Evolutionary conservation across 202 grass and related monocot genomes (phyloP), one percentile per base, ranked within the genome.

Genomic region (Bolboschoenoplectus hybrid): DNA sequence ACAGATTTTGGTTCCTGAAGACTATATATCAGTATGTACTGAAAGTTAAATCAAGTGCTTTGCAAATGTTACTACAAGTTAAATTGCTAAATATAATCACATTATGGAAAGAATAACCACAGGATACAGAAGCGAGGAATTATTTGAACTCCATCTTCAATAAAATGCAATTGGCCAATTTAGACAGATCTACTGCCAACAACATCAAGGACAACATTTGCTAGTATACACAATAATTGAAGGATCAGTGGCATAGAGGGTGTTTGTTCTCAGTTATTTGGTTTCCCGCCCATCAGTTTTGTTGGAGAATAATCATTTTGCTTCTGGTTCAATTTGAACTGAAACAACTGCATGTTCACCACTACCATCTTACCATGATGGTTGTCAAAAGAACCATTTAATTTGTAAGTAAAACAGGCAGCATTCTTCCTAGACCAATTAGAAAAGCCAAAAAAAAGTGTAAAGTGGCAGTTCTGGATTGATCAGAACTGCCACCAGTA

Each of bases 111-210:
- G n/a, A 45, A 64, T 64, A 47, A 63, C 41, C 63, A 81, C 89
- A 95, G 90, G 93, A 97, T 93, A 95, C 93, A 26, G 26, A 88
- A 89, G 91, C 55, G 81, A 58, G 85, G 83, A 69, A 93, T 91
- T 85, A 71, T 88, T 85, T 85, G 74, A 45, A 71, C 68, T 86
- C 32, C 53, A 50, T 70, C 89, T 76, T 88, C 91, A 91, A 72
- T 51, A 84, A 20, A 79, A 61, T 57, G 36, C 76, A 80, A 80
- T 55, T 47, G 38, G 35, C 82, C 67, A 52, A 67, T 90, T 81
- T 81, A 90, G 80, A 88, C 1, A 40, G 47, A 91, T 85, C 84
- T 90, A 88, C 73, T 89, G 56, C 71, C 12, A 83, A 71, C 57
- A 82, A 45, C 66, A 85, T 84, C 78, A 93, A 94, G 87, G 82